These are phyloP conservation scores for Trichophyton verrucosum DNA, from an alignment of 2,329 filamentous ascomycete genomes.

Conservation along the genomic window DNA sequence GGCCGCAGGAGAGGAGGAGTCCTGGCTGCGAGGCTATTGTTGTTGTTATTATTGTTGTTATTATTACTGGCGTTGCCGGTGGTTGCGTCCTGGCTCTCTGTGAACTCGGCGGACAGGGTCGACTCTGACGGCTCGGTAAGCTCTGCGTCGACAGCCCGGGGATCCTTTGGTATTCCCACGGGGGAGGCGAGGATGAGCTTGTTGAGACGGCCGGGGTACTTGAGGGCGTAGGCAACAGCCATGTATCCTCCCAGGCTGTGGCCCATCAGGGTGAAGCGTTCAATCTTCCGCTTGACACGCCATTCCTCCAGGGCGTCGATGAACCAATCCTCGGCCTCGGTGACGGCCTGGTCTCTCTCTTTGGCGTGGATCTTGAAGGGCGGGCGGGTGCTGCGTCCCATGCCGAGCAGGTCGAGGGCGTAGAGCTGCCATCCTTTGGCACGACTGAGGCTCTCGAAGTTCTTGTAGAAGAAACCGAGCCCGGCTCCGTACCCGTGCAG, in stretches of 20 bases:
- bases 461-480: conserved; percentile 96
- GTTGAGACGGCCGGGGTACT: conserved; percentile 88
- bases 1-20: conserved; percentile 42
- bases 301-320: conserved; percentile 94
- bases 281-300: conserved; percentile 76
- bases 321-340: conserved; percentile 90
- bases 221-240: conserved; percentile 85
- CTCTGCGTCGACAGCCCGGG: conserved; percentile 68
- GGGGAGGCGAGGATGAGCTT: conserved; percentile 93
- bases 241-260: conserved; percentile 93
- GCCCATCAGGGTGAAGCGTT: conserved; percentile 83
- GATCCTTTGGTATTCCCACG: conserved; percentile 88
- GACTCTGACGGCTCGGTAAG: conserved; percentile 68
- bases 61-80: conserved; percentile 11
- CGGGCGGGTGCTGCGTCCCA: conserved; percentile 79
- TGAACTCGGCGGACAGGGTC: conserved; percentile 64
- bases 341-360: conserved; percentile 63
- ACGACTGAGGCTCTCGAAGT: conserved; percentile 78
- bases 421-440: conserved; percentile 75
- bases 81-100: conserved; percentile 50
- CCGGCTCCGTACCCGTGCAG: conserved; percentile 94
- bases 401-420: conserved; percentile 86
- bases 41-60: conserved; percentile 9
- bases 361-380: conserved; percentile 76
- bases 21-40: conserved; percentile 25